Base-by-base conservation (phyloP, 2,329 filamentous ascomycete genomes). In the Colletotrichum cordylinicola region DNA sequence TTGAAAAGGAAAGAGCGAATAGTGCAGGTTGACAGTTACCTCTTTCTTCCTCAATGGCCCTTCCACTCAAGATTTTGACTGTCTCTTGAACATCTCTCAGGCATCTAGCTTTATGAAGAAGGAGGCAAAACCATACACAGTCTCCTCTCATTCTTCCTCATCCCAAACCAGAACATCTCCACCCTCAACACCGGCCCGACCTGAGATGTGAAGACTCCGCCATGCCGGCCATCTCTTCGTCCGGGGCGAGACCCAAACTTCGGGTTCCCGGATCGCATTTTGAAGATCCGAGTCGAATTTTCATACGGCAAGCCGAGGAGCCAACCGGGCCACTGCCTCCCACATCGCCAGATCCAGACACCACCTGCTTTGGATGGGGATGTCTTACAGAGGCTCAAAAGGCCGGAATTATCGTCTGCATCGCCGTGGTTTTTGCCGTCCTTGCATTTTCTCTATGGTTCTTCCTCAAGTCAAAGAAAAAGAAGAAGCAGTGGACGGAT, bases 401-500 rank as follows among this genome's bases (percentile, higher is more conserved):
- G 39, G 83, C 83, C 27, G 87, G 87, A 3, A 82, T 87, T 35
- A 83, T 88, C 18, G 82, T 85, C 73, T 84, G 83, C 73, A 78
- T 82, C 16, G 71, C 84, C 9, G 72, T 85, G 8, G 78, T 81
- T 3, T 77, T 78, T 6, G 74, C 83, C 15, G 72, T 83, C 12
- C 55, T 86, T 4, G 75, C 79, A 0, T 52, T 85, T 15, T 67
- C 81, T 6, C 82, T 82, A 48, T 81, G 84, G 79, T 87, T 83
- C 80, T 85, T 76, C n/a, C 64, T 31, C 37, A 65, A 2, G 48
- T 75, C 71, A 12, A 76, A 70, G 39, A 76, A 73, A 66, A 74
- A 68, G 60, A 66, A 69, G 29, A 35, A 72, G 18, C 43, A 55
- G 6, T 72, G 70, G 74, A 48, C 73, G 15, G 48, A 70, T 15